Conservation (phyloP, 805 yeast species). For the Millerozyma acaciae region DNA sequence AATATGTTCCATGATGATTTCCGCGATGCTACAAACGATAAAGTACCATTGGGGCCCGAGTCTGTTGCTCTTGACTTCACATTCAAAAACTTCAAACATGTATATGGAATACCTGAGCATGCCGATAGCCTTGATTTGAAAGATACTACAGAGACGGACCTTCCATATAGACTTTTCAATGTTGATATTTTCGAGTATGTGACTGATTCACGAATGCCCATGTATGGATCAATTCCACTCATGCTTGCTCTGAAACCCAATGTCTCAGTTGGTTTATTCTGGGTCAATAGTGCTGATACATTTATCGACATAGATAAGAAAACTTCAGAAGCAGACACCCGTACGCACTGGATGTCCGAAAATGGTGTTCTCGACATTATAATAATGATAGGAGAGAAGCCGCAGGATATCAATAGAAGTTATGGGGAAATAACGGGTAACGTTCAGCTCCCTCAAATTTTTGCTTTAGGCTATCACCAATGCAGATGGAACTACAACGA, state of each 20-base stretch:
- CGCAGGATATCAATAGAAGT: slow-evolving; percentile 50
- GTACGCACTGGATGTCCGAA: slow-evolving; percentile 93
- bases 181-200: slow-evolving; percentile 96
- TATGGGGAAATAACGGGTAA: slow-evolving; percentile 74
- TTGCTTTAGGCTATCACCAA: slow-evolving; percentile 89
- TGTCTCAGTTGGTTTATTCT: slow-evolving; percentile 71
- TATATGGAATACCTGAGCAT: slow-evolving; percentile 97
- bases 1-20: slow-evolving; percentile 72
- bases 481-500: slow-evolving; percentile 97
- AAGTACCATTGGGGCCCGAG: slow-evolving; percentile 81
- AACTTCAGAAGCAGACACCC: slow-evolving; percentile 22
- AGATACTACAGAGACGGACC: slow-evolving; percentile 56
- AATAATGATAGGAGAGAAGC: slow-evolving; percentile 57
- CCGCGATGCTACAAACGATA: slow-evolving; percentile 61
- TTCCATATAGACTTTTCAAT: slow-evolving; percentile 83
- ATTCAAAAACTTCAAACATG: slow-evolving; percentile 55
- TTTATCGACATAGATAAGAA: slow-evolving; percentile 65
- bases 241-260: slow-evolving; percentile 64
- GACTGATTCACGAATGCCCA: slow-evolving; percentile 73
- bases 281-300: slow-evolving; percentile 93
- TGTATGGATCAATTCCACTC: slow-evolving; percentile 95
- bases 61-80: slow-evolving; percentile 76
- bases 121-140: slow-evolving; percentile 74
- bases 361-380: slow-evolving; percentile 78
- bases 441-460: slow-evolving; percentile 67